A percentile compares a stretch with the other conserved stretches of the same genome.
Conservation (phyloP, 768 basidiomycete species). For the Mycena rebaudengoi region DNA sequence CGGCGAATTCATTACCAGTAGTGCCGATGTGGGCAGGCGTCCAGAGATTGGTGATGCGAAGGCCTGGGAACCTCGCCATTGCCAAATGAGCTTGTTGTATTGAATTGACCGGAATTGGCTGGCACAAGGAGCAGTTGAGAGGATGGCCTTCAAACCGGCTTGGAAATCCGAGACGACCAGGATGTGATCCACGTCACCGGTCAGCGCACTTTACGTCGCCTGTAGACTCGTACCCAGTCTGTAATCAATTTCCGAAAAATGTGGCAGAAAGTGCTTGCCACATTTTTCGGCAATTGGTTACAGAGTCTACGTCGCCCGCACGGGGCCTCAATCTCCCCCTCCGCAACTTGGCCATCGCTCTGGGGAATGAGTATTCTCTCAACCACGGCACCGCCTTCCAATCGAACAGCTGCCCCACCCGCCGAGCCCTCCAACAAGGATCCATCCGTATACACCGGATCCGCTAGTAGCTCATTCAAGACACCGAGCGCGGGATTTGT, state of each 20-base stretch:
- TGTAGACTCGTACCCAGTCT: too few species aligned
- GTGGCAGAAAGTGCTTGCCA: too few species aligned
- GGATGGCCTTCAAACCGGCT: neutral
- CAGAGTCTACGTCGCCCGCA: too few species aligned
- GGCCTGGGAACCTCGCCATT: neutral
- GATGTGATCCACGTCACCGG: neutral
- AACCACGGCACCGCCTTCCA: neutral
- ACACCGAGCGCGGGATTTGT: neutral
- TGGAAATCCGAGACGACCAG: constrained; percentile 1
- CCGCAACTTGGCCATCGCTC: neutral
- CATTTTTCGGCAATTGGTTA: too few species aligned
- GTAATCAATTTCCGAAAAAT: too few species aligned
- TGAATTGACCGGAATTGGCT: neutral
- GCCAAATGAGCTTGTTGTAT: neutral
- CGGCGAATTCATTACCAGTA: neutral
- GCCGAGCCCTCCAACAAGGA: neutral
- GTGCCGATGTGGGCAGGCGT: constrained; percentile 8
- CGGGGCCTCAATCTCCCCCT: neutral
- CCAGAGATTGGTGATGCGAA: constrained; percentile 3
- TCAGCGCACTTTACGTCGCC: neutral
- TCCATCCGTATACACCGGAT: neutral
- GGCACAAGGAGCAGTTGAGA: neutral
- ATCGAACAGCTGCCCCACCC: neutral
- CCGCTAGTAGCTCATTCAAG: neutral
- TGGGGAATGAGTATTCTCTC: neutral